phyloP scores from a whole-genome alignment of 2,329 filamentous ascomycete genomes.

The Epichloe aotearoae region DNA sequence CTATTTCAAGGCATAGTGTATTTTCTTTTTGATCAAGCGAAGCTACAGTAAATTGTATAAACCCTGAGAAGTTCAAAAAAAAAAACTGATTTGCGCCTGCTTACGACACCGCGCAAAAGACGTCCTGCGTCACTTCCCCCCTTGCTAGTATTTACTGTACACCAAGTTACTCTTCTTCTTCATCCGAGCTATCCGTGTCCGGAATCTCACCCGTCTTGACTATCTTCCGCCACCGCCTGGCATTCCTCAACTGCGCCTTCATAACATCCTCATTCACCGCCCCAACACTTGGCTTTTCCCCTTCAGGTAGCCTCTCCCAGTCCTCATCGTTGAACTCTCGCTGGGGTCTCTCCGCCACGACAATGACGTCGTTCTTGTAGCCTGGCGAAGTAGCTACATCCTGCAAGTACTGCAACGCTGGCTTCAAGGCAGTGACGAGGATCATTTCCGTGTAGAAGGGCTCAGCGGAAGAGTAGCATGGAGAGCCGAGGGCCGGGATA shows the following conservation, averaged over 20 bases:
- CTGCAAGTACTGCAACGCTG: constrained; percentile 49
- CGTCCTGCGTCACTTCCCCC: background rate
- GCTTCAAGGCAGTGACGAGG: constrained; percentile 39
- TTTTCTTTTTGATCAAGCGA: background rate
- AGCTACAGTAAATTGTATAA: background rate
- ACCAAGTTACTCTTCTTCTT: background rate
- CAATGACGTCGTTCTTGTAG: constrained; percentile 28
- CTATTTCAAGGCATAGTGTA: constrained; percentile 23
- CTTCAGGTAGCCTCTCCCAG: constrained; percentile 19
- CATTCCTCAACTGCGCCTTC: constrained; percentile 12
- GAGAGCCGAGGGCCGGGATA: constrained; percentile 42
- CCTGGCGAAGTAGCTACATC: constrained; percentile 30
- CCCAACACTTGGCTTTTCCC: constrained; percentile 16
- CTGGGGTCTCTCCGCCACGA: constrained; percentile 13
- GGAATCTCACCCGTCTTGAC: constrained; percentile 7
- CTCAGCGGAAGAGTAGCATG: constrained; percentile 57
- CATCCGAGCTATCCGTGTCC: constrained; percentile 1
- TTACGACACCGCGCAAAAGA: no score
- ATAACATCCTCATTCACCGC: constrained; percentile 10
- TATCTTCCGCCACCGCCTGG: constrained; percentile 15
- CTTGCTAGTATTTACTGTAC: background rate
- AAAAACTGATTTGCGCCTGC: background rate
- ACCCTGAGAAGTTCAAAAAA: background rate
- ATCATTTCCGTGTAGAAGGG: constrained; percentile 45
- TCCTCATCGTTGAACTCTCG: constrained; percentile 14